Conservation (phyloP, 257 asterid species). For the Capsicum baccatum region DNA sequence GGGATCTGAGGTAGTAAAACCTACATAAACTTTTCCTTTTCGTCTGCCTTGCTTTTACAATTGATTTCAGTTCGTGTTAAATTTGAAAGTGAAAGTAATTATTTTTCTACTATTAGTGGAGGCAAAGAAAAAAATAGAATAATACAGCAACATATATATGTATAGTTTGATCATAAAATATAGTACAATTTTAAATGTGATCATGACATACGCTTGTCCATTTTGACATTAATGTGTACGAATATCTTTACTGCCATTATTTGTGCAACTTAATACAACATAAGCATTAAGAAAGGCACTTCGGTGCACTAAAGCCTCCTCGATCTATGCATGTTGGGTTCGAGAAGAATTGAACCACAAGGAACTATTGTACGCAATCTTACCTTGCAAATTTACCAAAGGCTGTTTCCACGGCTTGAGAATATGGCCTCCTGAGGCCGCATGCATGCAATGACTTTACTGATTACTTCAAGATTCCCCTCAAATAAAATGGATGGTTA, state of each 20-base stretch:
- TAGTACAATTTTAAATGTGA: background rate
- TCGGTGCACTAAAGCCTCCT: too few relatives aligned
- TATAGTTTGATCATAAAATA: background rate
- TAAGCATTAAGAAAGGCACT: background rate
- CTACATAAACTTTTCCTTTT: background rate
- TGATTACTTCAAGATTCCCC: too few relatives aligned
- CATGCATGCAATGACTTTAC: too few relatives aligned
- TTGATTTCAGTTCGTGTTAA: background rate
- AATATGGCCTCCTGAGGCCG: too few relatives aligned
- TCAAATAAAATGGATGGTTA: too few relatives aligned
- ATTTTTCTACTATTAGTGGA: background rate
- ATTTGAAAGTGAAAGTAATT: background rate
- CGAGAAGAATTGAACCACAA: too few relatives aligned
- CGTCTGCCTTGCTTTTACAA: conserved; percentile 12
- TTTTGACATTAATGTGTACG: conserved; percentile 1
- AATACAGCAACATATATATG: background rate
- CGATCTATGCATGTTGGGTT: too few relatives aligned
- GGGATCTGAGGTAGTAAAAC: background rate
- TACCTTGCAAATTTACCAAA: too few relatives aligned
- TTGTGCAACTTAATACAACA: background rate
- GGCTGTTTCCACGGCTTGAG: too few relatives aligned
- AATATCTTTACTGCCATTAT: background rate
- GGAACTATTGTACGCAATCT: too few relatives aligned
- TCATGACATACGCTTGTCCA: background rate
- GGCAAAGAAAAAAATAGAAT: background rate